Evolutionary conservation across 2,329 filamentous ascomycete species (phyloP).

Genomic region (Trichothecium roseum): DNA sequence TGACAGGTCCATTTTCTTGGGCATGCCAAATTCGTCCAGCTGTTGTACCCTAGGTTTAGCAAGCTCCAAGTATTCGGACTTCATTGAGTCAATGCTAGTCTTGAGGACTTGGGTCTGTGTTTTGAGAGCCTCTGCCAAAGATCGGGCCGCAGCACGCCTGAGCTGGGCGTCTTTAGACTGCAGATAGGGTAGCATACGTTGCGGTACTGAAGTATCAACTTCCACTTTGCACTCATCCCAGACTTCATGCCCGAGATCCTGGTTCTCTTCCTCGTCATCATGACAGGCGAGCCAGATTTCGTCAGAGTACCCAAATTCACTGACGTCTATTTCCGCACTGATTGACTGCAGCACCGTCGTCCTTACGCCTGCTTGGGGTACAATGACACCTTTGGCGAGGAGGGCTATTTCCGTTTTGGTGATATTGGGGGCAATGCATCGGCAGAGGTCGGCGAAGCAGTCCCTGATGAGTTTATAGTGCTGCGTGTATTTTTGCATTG

Average conservation of each 20-base stretch:
- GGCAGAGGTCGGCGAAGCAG: conserved; percentile 76
- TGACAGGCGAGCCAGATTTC: conserved; percentile 92
- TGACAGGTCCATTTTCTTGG: conserved; percentile 72
- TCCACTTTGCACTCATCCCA: conserved; percentile 90
- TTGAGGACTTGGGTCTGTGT: conserved; percentile 49
- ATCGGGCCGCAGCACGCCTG: conserved; percentile 70
- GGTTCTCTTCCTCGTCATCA: conserved; percentile 82
- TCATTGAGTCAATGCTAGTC: conserved; percentile 52
- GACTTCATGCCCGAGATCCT: conserved; percentile 71
- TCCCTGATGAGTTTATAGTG: conserved; percentile 96
- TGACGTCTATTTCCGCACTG: conserved; percentile 84
- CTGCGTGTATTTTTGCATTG: conserved; percentile 82
- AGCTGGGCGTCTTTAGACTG: conserved; percentile 72
- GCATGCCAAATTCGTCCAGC: conserved; percentile 90
- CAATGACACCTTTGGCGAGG: conserved; percentile 69
- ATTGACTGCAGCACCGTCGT: conserved; percentile 82
- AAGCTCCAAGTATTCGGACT: conserved; percentile 64
- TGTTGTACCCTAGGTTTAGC: conserved; percentile 75
- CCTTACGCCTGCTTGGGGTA: conserved; percentile 69
- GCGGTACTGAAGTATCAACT: conserved; percentile 53
- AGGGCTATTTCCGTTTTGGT: conserved; percentile 59
- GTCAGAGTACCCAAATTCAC: conserved; percentile 73
- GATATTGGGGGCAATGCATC: conserved; percentile 77
- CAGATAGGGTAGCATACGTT: conserved; percentile 66
- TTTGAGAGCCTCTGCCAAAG: conserved; percentile 64